A percentile compares a stretch with the other conserved stretches of the same genome.
Conservation (phyloP, 352 stramenopile species). For the Phytophthora sansomeana region DNA sequence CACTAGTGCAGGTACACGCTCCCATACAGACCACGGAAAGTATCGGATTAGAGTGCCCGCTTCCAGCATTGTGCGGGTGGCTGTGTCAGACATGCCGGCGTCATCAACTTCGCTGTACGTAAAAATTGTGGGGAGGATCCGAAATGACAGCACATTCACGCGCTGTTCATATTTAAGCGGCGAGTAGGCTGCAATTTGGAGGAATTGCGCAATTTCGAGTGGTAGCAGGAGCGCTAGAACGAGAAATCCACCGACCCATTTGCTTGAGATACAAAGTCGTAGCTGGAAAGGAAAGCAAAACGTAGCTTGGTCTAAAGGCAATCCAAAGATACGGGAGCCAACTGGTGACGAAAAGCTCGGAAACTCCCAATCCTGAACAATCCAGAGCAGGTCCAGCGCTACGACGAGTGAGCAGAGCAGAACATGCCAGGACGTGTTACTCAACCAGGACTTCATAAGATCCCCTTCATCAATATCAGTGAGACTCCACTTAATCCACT, state of each 20-base stretch:
- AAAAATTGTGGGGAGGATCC: constrained; percentile 31
- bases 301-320: constrained; percentile 40
- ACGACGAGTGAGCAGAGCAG: constrained; percentile 47
- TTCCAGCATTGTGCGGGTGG: constrained; percentile 34
- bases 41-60: constrained; percentile 59
- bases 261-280: constrained; percentile 47
- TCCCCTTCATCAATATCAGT: neutral
- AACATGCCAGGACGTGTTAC: constrained; percentile 51
- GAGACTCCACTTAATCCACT: constrained; percentile 39
- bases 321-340: constrained; percentile 51
- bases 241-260: constrained; percentile 57
- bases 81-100: neutral
- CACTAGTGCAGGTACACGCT: constrained; percentile 46
- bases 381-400: constrained; percentile 55
- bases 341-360: constrained; percentile 49
- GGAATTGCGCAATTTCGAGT: constrained; percentile 57
- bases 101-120: constrained; percentile 2
- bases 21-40: constrained; percentile 56
- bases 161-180: constrained; percentile 46
- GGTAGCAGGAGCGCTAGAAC: constrained; percentile 59
- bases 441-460: constrained; percentile 32
- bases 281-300: constrained; percentile 24
- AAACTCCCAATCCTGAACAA: constrained; percentile 62
- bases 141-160: constrained; percentile 32
- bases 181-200: constrained; percentile 52